Percentiles rank a stretch among this genome's conserved stretches.
Evolutionary conservation across 2,329 filamentous ascomycete genomes (phyloP).

Genomic region (Ceratocystis smalleyi): DNA sequence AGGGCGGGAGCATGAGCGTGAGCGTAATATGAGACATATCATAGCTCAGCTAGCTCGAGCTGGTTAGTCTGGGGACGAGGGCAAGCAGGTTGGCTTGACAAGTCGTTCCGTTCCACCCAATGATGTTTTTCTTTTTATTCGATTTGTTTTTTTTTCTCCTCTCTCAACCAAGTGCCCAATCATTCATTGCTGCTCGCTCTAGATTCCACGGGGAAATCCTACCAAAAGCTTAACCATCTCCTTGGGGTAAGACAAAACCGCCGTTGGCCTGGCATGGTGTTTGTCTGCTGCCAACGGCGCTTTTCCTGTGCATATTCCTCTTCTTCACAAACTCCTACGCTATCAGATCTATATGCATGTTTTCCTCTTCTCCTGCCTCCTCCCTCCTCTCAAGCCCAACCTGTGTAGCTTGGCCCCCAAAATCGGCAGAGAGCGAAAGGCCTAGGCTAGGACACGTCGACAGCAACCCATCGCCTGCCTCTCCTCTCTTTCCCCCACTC

Average conservation of each 20-base stretch:
- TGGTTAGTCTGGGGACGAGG: neutral
- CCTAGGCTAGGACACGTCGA: neutral
- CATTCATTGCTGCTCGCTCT: neutral
- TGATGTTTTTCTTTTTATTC: neutral
- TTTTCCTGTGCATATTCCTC: neutral
- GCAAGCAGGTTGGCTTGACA: neutral
- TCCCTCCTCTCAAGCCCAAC: neutral
- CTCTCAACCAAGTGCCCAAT: neutral
- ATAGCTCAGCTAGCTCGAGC: neutral
- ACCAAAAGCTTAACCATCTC: constrained; percentile 2
- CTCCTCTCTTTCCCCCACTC: neutral
- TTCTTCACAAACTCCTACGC: neutral
- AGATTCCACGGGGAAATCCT: neutral
- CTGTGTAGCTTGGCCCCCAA: neutral
- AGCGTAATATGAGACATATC: neutral
- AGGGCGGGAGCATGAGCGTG: too few relatives aligned
- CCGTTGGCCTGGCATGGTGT: neutral
- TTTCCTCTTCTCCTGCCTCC: neutral
- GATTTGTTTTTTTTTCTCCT: neutral
- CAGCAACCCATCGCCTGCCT: neutral
- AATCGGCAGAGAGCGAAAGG: neutral
- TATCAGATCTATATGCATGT: neutral
- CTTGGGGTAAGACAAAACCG: neutral
- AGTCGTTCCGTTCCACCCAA: neutral
- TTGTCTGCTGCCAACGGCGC: neutral